Base-by-base conservation (phyloP, 106 monocot genomes). In the Dendrobium nobile region DNA sequence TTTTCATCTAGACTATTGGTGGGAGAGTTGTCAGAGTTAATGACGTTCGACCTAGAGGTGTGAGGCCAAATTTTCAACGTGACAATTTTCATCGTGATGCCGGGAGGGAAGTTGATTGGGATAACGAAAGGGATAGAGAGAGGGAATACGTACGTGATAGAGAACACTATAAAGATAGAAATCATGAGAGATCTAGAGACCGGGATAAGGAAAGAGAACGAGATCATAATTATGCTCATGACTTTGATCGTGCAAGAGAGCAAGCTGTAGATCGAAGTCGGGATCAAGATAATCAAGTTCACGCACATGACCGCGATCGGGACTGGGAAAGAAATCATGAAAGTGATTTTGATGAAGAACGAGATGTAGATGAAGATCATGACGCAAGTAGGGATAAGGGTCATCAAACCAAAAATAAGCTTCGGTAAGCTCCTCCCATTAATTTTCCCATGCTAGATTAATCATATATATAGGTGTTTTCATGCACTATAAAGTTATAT, bases 21-120 rank as follows among this genome's bases (percentile, higher is more conserved):
- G 94, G 92, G 82, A 90, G 97, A 84, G 77, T 85, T 75, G 86
- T 97, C 48, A 87, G 85, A 84, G 97, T 97, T 18, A 92, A 91
- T 77, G 92, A 92, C 81, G 97, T 97, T 22, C 88, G 86, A 19
- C 91, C 93, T 79, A 87, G 95, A 86, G 85, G 91, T 65, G 89
- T 79, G 61, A 89, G 88, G 58, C 87, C 82, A 75, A 82, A 82
- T 75, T 93, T 93, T 77, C 80, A 82, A 55, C 91, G 86, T 42
- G 92, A 95, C 27, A 86, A 80, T 73, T 90, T 89, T 20, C 85
- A 75, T 47, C 88, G 86, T 10, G 85, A 86, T 76, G 44, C 77
- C 81, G 88, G 77, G 54, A 91, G 85, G 65, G 95, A 90, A 18
- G 28, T 24, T 51, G 86, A 91, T 22, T 86, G 85, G 84, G 90